These are phyloP conservation scores for Leptosphaerulina australis DNA, from an alignment of 2,329 filamentous ascomycete species.

Conservation along the genomic window DNA sequence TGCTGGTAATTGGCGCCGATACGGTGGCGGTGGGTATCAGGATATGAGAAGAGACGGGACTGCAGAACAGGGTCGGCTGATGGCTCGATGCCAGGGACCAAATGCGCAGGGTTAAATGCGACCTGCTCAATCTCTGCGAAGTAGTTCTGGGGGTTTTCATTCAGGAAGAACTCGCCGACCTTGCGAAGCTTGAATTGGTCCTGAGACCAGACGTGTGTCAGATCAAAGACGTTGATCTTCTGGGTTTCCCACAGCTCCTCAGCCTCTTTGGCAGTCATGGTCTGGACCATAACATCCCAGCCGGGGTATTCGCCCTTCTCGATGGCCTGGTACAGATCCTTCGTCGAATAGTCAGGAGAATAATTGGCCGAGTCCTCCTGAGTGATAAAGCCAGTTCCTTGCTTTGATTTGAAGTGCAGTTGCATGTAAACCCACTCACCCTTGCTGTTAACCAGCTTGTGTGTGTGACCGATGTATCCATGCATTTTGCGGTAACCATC, in stretches of 20 bases:
- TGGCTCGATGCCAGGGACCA: slow-evolving; percentile 71
- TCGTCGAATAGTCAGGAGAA: slow-evolving; percentile 59
- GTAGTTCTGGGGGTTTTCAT: slow-evolving; percentile 65
- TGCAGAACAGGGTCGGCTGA: slow-evolving; percentile 74
- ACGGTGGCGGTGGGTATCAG: slow-evolving; percentile 66
- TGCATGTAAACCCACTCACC: slow-evolving; percentile 61
- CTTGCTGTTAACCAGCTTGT: slow-evolving; percentile 61
- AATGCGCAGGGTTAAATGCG: slow-evolving; percentile 70
- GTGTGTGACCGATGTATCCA: slow-evolving; percentile 59
- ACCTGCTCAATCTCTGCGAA: slow-evolving; percentile 72
- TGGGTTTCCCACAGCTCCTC: slow-evolving; percentile 60
- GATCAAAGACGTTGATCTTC: slow-evolving; percentile 61
- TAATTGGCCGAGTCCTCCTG: slow-evolving; percentile 59
- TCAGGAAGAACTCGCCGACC: slow-evolving; percentile 59
- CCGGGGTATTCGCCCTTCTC: slow-evolving; percentile 60
- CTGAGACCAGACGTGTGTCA: slow-evolving; percentile 62
- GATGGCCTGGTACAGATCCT: slow-evolving; percentile 60
- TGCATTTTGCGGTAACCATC: slow-evolving; percentile 63
- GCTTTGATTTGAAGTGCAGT: slow-evolving; percentile 60
- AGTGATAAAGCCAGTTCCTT: slow-evolving; percentile 59
- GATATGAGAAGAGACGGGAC: slow-evolving; percentile 72
- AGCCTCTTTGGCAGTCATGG: slow-evolving; percentile 59
- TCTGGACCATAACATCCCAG: slow-evolving; percentile 59
- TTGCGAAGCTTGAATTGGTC: slow-evolving; percentile 59
- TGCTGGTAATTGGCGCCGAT: slow-evolving; percentile 66